Evolutionary conservation across 2,329 filamentous ascomycete species (phyloP), one percentile per base, ranked within the genome.

Genomic region (Calonectria henricotiae): DNA sequence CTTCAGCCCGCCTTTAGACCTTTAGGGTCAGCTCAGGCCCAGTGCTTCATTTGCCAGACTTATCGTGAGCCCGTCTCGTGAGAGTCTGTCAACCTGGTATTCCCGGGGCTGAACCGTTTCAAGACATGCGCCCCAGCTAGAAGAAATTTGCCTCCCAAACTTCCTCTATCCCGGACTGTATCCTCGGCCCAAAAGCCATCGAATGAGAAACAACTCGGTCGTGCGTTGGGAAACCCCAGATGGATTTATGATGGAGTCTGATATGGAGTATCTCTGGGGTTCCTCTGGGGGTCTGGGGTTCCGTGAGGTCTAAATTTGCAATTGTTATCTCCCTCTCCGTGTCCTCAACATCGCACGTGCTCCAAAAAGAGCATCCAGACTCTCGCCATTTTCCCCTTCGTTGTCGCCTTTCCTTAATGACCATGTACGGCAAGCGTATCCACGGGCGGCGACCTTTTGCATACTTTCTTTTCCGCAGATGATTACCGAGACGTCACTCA

Each of bases 101-200:
- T 70, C 63, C 67, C 64, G 71, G 73, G 68, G 70, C 74, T 67
- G 69, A 74, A 67, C 67, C 73, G 41, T 43, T 67, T 55, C 68
- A 46, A 41, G 65, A 71, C 51, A 64, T 62, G 60, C 67, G 43
- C 62, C 65, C 62, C 32, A 49, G 58, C 43, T 67, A 58, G 47
- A 67, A 32, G 13, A 66, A 66, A 74, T 75, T 75, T 65, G 68
- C 74, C 73, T 74, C 64, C 74, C 67, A 65, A 71, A 63, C 71
- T 68, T 73, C 69, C 72, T 74, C 71, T 71, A 71, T 77, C 62
- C 62, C 74, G 69, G 68, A 63, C 61, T 65, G 74, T 73, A 71
- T 69, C 68, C 60, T 77, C 68, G 65, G 69, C 65, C 43, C 65
- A 74, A 70, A 39, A 23, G 41, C 43, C n/a, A 64, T 62, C 55